A percentile compares a stretch with the other conserved stretches of the same genome.
Evolutionary conservation across 257 asterid species (phyloP).

Genomic region (Solanum etuberosum): DNA sequence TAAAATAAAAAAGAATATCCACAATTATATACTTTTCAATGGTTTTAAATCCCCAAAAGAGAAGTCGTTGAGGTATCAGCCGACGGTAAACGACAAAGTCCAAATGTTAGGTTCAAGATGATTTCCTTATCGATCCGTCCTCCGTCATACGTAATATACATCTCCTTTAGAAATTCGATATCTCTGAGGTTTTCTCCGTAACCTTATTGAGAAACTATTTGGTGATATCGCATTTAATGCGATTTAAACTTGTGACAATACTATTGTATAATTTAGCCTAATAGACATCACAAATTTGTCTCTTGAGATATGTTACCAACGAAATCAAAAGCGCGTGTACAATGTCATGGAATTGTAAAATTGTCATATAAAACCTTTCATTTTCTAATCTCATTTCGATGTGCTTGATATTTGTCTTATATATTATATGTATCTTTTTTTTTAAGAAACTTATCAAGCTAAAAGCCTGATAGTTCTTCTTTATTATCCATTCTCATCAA

Average conservation of each 20-base stretch:
- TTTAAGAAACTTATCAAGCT: neutral
- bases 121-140: neutral
- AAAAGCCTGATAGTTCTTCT: neutral
- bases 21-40: neutral
- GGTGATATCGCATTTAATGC: neutral
- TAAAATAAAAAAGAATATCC: neutral
- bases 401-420: neutral
- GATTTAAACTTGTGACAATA: neutral
- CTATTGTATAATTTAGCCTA: too few relatives aligned
- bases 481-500: neutral
- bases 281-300: neutral
- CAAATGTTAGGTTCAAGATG: neutral
- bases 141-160: neutral
- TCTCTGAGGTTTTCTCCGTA: accelerated
- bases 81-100: neutral
- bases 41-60: neutral
- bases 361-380: too few relatives aligned
- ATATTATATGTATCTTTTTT: neutral
- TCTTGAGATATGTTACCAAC: too few relatives aligned
- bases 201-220: too few relatives aligned
- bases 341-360: neutral
- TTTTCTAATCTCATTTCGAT: too few relatives aligned
- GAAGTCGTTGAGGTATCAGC: neutral
- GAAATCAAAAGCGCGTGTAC: neutral
- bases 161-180: too few relatives aligned